Evolutionary conservation across 768 basidiomycete genomes (phyloP).

Genomic region (Leccinum uliginosum): DNA sequence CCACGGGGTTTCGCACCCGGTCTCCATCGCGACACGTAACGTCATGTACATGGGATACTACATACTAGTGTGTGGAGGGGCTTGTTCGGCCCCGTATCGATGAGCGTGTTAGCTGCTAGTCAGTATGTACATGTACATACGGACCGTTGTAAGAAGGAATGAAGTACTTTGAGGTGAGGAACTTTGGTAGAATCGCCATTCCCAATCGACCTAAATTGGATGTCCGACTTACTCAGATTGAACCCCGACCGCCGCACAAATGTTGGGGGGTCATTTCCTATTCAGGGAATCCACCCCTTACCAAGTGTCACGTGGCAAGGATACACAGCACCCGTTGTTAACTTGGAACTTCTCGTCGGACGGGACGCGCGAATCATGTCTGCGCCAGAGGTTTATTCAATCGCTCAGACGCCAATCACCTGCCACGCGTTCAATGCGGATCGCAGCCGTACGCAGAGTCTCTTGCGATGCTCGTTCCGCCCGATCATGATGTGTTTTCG

Average conservation of each 20-base stretch:
- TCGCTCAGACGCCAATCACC: conserved; percentile 82
- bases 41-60: no score
- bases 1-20: not conserved
- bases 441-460: conserved; percentile 64
- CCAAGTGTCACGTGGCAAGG: conserved; percentile 9
- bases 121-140: no score
- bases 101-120: no score
- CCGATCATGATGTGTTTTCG: conserved; percentile 4
- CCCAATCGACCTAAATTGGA: no score
- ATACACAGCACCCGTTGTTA: not conserved
- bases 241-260: no score
- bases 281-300: no score
- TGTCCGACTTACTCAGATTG: no score
- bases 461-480: not conserved
- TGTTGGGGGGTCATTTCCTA: no score
- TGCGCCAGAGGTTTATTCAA: conserved; percentile 68
- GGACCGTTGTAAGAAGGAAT: no score
- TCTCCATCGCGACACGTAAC: not conserved
- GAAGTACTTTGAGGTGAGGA: no score
- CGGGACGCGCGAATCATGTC: conserved; percentile 41
- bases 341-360: not conserved
- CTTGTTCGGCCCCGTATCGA: no score
- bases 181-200: no score
- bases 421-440: conserved; percentile 90
- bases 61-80: not conserved